Evolutionary conservation across 192 early-diverging fungal species (phyloP).

Genomic region (Rhizophagus clarus): DNA sequence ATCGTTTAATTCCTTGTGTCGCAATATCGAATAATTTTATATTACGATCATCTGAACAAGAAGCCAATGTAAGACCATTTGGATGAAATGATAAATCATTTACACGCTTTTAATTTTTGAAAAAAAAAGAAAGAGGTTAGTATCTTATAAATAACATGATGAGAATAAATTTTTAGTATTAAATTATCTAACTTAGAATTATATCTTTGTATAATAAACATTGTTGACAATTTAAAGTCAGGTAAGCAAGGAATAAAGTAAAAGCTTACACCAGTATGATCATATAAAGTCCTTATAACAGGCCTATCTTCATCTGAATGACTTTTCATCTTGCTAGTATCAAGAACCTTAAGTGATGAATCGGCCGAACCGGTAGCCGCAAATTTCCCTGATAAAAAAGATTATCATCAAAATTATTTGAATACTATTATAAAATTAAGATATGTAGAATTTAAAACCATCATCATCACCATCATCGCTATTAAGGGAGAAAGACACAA

Average conservation of each 20-base stretch:
- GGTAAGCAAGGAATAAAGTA: too few relatives aligned
- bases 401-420: too few relatives aligned
- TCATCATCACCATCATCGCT: too few relatives aligned
- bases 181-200: too few relatives aligned
- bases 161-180: too few relatives aligned
- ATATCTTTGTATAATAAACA: too few relatives aligned
- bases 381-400: conserved; percentile 56
- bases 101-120: conserved; percentile 47
- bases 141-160: too few relatives aligned
- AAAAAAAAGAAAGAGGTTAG: neutral
- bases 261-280: conserved; percentile 65
- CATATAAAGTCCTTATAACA: conserved; percentile 88
- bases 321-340: conserved; percentile 78
- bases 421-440: too few relatives aligned
- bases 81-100: conserved; percentile 92
- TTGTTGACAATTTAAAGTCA: too few relatives aligned
- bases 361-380: conserved; percentile 90
- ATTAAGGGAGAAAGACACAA: too few relatives aligned
- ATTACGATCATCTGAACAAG: conserved; percentile 80
- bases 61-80: conserved; percentile 87
- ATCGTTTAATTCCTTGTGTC: conserved; percentile 75
- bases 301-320: conserved; percentile 77
- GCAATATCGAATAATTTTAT: conserved; percentile 92
- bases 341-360: conserved; percentile 87
- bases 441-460: too few relatives aligned